A percentile compares a stretch with the other conserved stretches of the same genome.
phyloP scores from a whole-genome alignment of 2,329 filamentous ascomycete genomes.

The Talaromyces amestolkiae region DNA sequence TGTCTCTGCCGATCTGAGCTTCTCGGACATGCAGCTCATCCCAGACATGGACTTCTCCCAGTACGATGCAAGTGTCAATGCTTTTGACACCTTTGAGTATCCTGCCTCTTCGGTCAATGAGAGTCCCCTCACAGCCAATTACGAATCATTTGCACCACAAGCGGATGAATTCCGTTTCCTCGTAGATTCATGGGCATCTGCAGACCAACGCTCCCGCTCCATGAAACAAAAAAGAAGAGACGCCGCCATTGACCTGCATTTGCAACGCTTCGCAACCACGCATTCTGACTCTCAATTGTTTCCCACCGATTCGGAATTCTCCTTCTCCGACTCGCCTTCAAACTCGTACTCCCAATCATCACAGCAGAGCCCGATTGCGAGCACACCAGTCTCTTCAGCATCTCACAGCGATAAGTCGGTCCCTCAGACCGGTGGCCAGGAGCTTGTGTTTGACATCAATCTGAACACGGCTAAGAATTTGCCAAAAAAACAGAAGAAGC shows the following conservation, averaged over 20 bases:
- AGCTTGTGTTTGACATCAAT: conserved; percentile 44
- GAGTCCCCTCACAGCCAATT: neutral
- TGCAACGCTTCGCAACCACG: conserved; percentile 38
- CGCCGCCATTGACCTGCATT: conserved; percentile 41
- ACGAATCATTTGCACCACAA: neutral
- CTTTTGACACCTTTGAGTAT: neutral
- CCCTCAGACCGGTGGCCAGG: conserved; percentile 29
- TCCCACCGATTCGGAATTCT: conserved; percentile 33
- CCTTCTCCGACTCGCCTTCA: conserved; percentile 32
- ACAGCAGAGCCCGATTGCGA: conserved; percentile 21
- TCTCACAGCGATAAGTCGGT: conserved; percentile 14
- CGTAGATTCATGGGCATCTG: conserved; percentile 28
- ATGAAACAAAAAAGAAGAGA: conserved; percentile 43
- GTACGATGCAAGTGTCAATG: neutral
- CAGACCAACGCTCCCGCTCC: conserved; percentile 34
- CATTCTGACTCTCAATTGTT: conserved; percentile 24
- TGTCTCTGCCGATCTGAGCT: neutral
- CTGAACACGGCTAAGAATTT: conserved; percentile 43
- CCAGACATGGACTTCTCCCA: conserved; percentile 7
- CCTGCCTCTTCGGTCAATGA: neutral
- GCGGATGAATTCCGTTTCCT: conserved; percentile 22
- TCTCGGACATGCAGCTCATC: conserved; percentile 11
- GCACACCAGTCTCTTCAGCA: conserved; percentile 22
- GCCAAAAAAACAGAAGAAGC: conserved; percentile 43
- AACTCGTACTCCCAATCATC: conserved; percentile 28